Evolutionary conservation across 352 stramenopile species (phyloP).

Genomic region (Pythium biforme): DNA sequence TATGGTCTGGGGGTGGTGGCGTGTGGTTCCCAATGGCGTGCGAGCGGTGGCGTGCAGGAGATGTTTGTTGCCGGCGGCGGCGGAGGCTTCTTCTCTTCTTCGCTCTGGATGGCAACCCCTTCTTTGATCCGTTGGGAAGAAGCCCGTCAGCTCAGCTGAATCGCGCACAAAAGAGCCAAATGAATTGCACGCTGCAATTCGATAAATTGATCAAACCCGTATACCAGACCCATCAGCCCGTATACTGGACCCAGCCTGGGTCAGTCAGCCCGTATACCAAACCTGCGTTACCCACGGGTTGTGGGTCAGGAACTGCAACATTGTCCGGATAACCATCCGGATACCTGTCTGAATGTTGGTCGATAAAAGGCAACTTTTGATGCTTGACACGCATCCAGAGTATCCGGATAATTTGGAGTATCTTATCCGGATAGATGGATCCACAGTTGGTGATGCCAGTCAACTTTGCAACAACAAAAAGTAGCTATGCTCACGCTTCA

Average conservation of each 20-base stretch:
- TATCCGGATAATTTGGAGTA: slow-evolving; percentile 14
- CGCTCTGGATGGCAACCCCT: slow-evolving; percentile 21
- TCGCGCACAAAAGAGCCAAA: slow-evolving; percentile 25
- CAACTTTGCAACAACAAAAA: neutral
- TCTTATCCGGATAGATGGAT: slow-evolving; percentile 12
- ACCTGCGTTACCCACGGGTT: slow-evolving; percentile 20
- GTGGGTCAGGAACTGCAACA: slow-evolving; percentile 18
- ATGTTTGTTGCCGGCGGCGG: slow-evolving; percentile 10
- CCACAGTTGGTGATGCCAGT: neutral
- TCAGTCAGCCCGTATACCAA: slow-evolving; percentile 24
- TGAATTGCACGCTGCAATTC: slow-evolving; percentile 35
- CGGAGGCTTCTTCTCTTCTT: slow-evolving; percentile 14
- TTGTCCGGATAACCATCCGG: slow-evolving; percentile 32
- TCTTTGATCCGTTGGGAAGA: slow-evolving; percentile 30
- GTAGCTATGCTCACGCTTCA: neutral
- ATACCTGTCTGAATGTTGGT: slow-evolving; percentile 31
- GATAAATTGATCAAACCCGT: slow-evolving; percentile 31
- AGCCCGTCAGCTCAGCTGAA: slow-evolving; percentile 26
- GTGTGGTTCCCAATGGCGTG: neutral
- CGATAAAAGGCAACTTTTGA: slow-evolving; percentile 24
- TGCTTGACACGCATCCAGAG: slow-evolving; percentile 23
- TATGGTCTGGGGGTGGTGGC: neutral
- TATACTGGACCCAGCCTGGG: slow-evolving; percentile 27
- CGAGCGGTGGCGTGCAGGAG: neutral
- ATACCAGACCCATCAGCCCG: slow-evolving; percentile 31